These are phyloP conservation scores for Penicillium coffeae DNA, from an alignment of 495 filamentous ascomycete species.

Conservation along the genomic window DNA sequence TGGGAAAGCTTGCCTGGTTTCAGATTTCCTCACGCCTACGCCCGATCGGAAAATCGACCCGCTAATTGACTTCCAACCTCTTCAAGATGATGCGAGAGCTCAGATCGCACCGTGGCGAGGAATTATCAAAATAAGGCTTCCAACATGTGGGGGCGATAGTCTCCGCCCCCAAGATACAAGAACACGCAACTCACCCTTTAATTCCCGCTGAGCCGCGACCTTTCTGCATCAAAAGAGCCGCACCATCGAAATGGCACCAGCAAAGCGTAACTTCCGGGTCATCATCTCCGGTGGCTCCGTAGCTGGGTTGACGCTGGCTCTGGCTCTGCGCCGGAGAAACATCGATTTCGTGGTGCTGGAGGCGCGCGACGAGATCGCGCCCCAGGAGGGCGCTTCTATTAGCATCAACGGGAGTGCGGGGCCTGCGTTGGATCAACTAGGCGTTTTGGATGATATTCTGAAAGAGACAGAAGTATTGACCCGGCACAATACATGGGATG, in stretches of 20 bases:
- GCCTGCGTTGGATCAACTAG: constrained; percentile 45
- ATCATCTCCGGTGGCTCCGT: constrained; percentile 50
- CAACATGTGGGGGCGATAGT: too few relatives aligned
- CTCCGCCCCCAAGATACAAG: too few relatives aligned
- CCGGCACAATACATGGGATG: background rate
- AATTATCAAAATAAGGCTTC: too few relatives aligned
- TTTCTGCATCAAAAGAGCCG: too few relatives aligned
- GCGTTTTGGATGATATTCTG: constrained; percentile 1
- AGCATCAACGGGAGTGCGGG: constrained; percentile 25
- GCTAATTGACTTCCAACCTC: too few relatives aligned
- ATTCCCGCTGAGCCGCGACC: too few relatives aligned
- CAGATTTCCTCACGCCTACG: too few relatives aligned
- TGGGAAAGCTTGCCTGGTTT: too few relatives aligned
- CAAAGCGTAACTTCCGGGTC: constrained; percentile 17
- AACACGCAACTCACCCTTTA: too few relatives aligned
- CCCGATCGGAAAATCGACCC: too few relatives aligned
- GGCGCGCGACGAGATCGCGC: constrained; percentile 23
- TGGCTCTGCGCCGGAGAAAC: constrained; percentile 32
- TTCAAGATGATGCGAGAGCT: too few relatives aligned
- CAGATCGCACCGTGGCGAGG: too few relatives aligned
- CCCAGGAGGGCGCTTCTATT: constrained; percentile 34
- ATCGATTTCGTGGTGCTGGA: constrained; percentile 51
- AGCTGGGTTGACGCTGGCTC: constrained; percentile 42
- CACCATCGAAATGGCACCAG: background rate
- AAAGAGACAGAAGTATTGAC: background rate